phyloP scores from a whole-genome alignment of 106 monocot genomes.

The Dactylorhiza incarnata region DNA sequence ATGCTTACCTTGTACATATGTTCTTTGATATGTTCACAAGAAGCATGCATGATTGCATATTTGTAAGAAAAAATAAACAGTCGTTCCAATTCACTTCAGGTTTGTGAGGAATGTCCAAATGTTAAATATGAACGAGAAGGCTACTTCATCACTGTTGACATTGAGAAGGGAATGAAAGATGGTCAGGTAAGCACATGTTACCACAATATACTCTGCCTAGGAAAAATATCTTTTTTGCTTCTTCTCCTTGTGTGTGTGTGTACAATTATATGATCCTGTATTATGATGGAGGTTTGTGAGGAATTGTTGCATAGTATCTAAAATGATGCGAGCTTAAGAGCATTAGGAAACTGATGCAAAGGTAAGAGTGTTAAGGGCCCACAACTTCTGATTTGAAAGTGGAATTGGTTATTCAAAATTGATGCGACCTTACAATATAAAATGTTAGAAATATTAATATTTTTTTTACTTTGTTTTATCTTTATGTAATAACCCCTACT shows the following conservation, averaged over 20 bases:
- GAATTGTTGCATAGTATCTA: too few species aligned
- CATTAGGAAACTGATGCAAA: neutral
- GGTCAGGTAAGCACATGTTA: constrained; percentile 47
- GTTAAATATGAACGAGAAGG: constrained; percentile 94
- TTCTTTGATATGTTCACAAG: neutral
- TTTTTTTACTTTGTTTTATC: too few species aligned
- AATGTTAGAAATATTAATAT: too few species aligned
- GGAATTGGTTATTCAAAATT: too few species aligned
- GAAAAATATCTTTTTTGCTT: neutral
- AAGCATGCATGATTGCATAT: neutral
- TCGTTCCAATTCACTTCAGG: constrained; percentile 26
- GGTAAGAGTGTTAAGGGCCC: neutral
- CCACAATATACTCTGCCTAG: neutral
- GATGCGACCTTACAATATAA: too few species aligned
- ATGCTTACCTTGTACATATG: neutral
- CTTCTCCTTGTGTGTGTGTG: neutral
- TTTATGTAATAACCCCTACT: too few species aligned
- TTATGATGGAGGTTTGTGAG: neutral
- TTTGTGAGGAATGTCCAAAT: constrained; percentile 93
- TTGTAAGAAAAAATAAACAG: neutral
- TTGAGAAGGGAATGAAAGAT: constrained; percentile 96
- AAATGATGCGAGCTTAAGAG: neutral
- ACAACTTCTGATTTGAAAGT: neutral
- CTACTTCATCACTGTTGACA: constrained; percentile 85
- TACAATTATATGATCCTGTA: neutral